Evolutionary conservation across 1,284 basidiomycete species (phyloP), one percentile per base, ranked within the genome.

Genomic region (Heliocybe sulcata): DNA sequence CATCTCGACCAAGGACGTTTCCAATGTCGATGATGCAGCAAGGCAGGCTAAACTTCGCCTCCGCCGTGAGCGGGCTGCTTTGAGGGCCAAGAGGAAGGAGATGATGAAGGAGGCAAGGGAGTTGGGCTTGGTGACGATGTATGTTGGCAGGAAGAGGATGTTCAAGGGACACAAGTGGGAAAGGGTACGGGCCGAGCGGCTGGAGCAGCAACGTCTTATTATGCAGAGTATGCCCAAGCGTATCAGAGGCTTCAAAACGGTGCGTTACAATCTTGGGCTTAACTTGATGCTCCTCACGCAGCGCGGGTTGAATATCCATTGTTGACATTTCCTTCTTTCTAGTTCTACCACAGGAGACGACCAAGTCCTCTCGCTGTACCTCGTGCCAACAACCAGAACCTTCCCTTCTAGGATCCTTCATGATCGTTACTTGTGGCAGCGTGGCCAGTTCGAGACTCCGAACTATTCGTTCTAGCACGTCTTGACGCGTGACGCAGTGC

Each of bases 111-210:
- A 76, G 68, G 68, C 67, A 54, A 72, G 75, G 29, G 65, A 74
- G 47, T 81, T 81, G 47, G 74, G 77, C 26, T 77, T 82, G 31
- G 65, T 79, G 59, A 76, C 79, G 53, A 68, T 91, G 61, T 91
- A 91, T 60, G 81, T 84, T 14, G 81, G 76, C 57, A 85, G 79
- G 76, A 85, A 82, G 73, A 74, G 79, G 60, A 90, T 91, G 88
- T 91, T 92, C 80, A 92, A 91, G 75, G 89, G 89, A 22, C 88
- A 91, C 75, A 87, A 81, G 63, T 89, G 85, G 84, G 85, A 91
- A 69, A 78, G 87, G 38, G 65, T 72, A 58, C 72, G 71, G 59
- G 72, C 72, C 54, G 72, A 74, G 62, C 72, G 71, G 59, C 64
- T 70, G 54, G 69, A 68, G 62, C 76, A 74, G 62, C 78, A 72